Percentiles rank a stretch among this genome's conserved stretches.
These are phyloP conservation scores for Kodamaea fungicola DNA, from an alignment of 1,139 yeast genomes.

Conservation along the genomic window DNA sequence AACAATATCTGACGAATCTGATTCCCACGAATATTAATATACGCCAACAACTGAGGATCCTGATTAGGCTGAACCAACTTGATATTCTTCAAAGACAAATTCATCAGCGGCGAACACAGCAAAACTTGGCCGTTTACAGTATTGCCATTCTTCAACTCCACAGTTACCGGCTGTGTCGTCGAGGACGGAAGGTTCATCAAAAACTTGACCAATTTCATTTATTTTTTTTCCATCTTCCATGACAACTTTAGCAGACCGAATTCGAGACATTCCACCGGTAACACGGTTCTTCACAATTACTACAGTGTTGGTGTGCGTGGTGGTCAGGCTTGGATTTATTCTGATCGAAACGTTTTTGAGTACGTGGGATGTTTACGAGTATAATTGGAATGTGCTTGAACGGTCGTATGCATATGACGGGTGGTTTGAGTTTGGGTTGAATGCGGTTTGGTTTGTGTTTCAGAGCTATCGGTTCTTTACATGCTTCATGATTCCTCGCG, in stretches of 20 bases:
- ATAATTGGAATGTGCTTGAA: neutral
- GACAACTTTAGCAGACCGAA: conserved; percentile 23
- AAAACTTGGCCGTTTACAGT: conserved; percentile 50
- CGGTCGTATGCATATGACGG: conserved; percentile 3
- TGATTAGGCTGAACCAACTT: conserved; percentile 70
- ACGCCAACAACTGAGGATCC: conserved; percentile 72
- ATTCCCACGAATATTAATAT: conserved; percentile 84
- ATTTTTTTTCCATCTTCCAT: conserved; percentile 2
- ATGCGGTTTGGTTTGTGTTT: conserved; percentile 10
- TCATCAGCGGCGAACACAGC: conserved; percentile 90
- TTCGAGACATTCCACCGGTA: conserved; percentile 43
- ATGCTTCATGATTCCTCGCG: conserved; percentile 44
- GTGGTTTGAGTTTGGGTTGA: conserved; percentile 4
- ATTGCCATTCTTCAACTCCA: conserved; percentile 85
- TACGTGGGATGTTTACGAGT: conserved; percentile 3
- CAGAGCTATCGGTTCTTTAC: conserved; percentile 49
- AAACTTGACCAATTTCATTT: conserved; percentile 56
- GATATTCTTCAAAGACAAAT: conserved; percentile 78
- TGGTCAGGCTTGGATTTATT: conserved; percentile 12
- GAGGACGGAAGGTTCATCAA: conserved; percentile 70
- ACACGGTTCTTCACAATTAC: conserved; percentile 43
- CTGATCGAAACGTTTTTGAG: conserved; percentile 12
- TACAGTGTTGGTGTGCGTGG: conserved; percentile 28
- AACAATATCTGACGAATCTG: conserved; percentile 80
- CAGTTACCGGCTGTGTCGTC: conserved; percentile 82